Percentiles rank a stretch among this genome's conserved stretches.
Conservation (phyloP, 768 basidiomycete species). For the Pisolithus albus region DNA sequence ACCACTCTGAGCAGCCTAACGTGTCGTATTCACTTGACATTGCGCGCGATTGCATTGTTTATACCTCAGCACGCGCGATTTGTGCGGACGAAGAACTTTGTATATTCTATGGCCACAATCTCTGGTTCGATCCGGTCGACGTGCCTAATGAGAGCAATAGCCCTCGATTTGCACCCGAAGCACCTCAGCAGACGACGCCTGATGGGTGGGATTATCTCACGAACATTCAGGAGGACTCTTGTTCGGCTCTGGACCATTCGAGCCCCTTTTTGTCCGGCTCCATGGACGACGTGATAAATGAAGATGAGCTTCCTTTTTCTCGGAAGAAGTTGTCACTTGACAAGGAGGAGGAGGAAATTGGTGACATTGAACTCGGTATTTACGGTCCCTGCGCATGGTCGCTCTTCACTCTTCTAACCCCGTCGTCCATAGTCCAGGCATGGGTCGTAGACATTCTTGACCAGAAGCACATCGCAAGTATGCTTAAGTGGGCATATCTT, state of each 20-base stretch:
- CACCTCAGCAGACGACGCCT: background rate
- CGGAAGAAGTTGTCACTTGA: slow-evolving; percentile 53
- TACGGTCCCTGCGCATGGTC: background rate
- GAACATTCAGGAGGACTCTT: slow-evolving; percentile 5
- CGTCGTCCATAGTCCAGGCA: slow-evolving; percentile 45
- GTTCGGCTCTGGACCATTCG: background rate
- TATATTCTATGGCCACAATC: slow-evolving; percentile 66
- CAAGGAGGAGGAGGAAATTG: slow-evolving; percentile 52
- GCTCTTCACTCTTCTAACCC: background rate
- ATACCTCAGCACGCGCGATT: slow-evolving; percentile 48
- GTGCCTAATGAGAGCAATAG: background rate
- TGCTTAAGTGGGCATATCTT: slow-evolving; percentile 48
- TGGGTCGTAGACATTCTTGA: slow-evolving; percentile 77
- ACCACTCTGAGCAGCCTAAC: slow-evolving; percentile 67
- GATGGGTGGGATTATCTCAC: slow-evolving; percentile 8
- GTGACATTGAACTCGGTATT: slow-evolving; percentile 38
- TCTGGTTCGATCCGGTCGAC: slow-evolving; percentile 54
- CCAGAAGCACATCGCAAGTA: slow-evolving; percentile 45
- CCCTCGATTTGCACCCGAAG: background rate
- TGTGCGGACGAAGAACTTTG: slow-evolving; percentile 64
- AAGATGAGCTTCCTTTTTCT: slow-evolving; percentile 60
- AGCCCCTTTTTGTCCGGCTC: slow-evolving; percentile 29
- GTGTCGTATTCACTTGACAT: slow-evolving; percentile 56
- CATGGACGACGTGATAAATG: slow-evolving; percentile 43
- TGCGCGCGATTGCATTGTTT: slow-evolving; percentile 53